Conservation (phyloP, 805 yeast genomes). For the Starmerella powellii region DNA sequence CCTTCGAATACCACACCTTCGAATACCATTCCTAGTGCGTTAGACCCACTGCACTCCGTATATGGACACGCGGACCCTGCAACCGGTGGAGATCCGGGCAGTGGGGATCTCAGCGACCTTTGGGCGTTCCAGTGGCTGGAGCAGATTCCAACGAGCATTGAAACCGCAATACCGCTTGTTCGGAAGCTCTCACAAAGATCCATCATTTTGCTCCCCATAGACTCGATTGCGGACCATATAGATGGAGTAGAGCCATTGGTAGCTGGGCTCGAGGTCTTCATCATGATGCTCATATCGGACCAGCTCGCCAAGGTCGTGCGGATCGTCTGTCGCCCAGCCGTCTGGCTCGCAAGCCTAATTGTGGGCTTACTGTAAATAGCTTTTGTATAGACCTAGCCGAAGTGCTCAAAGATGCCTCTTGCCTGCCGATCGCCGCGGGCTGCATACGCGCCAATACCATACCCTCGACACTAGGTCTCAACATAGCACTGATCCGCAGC, state of each 20-base stretch:
- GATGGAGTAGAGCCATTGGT: constrained; percentile 1
- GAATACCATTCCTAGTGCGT: too few species aligned
- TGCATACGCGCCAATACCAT: too few species aligned
- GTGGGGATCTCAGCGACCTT: too few species aligned
- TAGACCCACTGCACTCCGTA: too few species aligned
- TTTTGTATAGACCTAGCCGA: too few species aligned
- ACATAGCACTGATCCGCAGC: too few species aligned
- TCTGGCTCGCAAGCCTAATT: background rate
- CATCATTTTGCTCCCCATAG: constrained; percentile 9
- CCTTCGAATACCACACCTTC: too few species aligned
- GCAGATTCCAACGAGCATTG: background rate
- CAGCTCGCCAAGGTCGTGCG: constrained; percentile 1
- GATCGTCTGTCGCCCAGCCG: constrained; percentile 13
- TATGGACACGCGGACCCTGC: background rate
- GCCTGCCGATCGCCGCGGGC: too few species aligned
- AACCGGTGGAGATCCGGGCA: too few species aligned
- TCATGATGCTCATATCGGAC: constrained; percentile 11
- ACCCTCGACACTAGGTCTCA: too few species aligned
- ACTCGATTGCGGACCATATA: constrained; percentile 1
- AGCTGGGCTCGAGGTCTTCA: constrained; percentile 11
- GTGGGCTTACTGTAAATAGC: background rate
- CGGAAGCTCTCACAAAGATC: constrained; percentile 7
- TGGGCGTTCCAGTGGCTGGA: constrained; percentile 1
- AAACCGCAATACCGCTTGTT: background rate
- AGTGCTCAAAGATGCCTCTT: too few species aligned